Evolutionary conservation across 108 stramenopile genomes (phyloP).

Genomic region (Cyclotella kingstonii): DNA sequence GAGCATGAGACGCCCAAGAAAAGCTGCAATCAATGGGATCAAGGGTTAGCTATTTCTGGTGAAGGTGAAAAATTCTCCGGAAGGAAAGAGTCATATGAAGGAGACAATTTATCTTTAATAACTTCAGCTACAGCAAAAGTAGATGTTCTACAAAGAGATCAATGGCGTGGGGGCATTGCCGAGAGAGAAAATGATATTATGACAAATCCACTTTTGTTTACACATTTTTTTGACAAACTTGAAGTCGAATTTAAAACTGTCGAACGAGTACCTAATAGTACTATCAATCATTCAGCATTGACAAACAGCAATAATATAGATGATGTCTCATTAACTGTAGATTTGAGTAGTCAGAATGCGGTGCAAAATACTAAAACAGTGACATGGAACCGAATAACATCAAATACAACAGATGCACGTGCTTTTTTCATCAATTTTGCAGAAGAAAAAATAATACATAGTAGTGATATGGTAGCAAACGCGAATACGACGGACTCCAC

Average conservation of each 20-base stretch:
- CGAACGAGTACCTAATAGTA: constrained; percentile 20
- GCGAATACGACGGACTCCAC: constrained; percentile 17
- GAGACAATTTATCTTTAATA: neutral
- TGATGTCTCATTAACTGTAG: constrained; percentile 18
- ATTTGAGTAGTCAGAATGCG: constrained; percentile 19
- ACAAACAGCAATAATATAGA: no score
- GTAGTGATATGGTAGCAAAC: constrained; percentile 26
- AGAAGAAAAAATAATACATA: constrained; percentile 16
- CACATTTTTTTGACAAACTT: constrained; percentile 75
- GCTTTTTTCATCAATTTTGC: constrained; percentile 56
- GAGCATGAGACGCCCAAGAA: constrained; percentile 66
- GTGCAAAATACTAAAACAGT: constrained; percentile 14
- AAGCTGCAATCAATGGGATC: constrained; percentile 44
- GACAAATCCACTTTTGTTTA: constrained; percentile 58
- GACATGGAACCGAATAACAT: constrained; percentile 27
- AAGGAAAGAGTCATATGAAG: neutral
- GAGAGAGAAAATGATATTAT: constrained; percentile 56
- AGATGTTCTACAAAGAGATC: constrained; percentile 25
- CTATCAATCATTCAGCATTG: no score
- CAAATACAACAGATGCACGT: constrained; percentile 53
- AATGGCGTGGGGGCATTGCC: constrained; percentile 35
- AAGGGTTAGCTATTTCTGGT: constrained; percentile 27
- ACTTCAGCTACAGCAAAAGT: constrained; percentile 18
- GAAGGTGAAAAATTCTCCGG: constrained; percentile 1
- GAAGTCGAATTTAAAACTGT: constrained; percentile 55